These are phyloP conservation scores for Fusarium humuli DNA, from an alignment of 2,329 filamentous ascomycete species.

Conservation along the genomic window DNA sequence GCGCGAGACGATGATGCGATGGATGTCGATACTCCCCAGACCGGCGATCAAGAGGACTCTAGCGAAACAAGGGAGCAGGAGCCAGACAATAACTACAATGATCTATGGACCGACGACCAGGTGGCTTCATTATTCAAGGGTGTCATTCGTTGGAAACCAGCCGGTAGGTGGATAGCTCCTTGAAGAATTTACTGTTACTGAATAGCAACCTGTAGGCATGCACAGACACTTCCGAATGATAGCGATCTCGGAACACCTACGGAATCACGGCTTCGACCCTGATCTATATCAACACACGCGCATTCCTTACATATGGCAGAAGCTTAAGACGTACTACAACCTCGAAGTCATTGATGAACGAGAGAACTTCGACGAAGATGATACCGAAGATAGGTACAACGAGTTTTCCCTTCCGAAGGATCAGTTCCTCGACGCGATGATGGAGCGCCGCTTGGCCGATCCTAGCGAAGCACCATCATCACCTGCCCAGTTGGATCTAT, in stretches of 20 bases:
- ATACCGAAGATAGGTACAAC: conserved; percentile 70
- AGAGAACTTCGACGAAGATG: conserved; percentile 74
- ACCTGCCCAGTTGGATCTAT: conserved; percentile 59
- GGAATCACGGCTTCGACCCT: conserved; percentile 82
- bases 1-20: conserved; percentile 69
- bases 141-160: conserved; percentile 96
- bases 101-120: conserved; percentile 95
- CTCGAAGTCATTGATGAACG: conserved; percentile 87
- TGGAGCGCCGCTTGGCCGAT: conserved; percentile 58
- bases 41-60: conserved; percentile 59
- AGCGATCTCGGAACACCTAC: conserved; percentile 81
- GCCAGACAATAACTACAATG: conserved; percentile 56
- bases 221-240: conserved; percentile 96
- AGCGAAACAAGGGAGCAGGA: conserved; percentile 41
- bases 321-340: conserved; percentile 86
- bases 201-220: conserved; percentile 69
- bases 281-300: conserved; percentile 80
- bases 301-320: conserved; percentile 92
- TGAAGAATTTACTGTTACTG: conserved; percentile 9
- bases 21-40: conserved; percentile 68
- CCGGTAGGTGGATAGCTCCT: conserved; percentile 65
- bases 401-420: conserved; percentile 71
- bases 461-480: conserved; percentile 62
- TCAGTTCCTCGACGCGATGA: conserved; percentile 61
- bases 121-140: conserved; percentile 92